These are phyloP conservation scores for Backusella tuberculispora DNA, from an alignment of 192 early-diverging fungal species.

Conservation along the genomic window DNA sequence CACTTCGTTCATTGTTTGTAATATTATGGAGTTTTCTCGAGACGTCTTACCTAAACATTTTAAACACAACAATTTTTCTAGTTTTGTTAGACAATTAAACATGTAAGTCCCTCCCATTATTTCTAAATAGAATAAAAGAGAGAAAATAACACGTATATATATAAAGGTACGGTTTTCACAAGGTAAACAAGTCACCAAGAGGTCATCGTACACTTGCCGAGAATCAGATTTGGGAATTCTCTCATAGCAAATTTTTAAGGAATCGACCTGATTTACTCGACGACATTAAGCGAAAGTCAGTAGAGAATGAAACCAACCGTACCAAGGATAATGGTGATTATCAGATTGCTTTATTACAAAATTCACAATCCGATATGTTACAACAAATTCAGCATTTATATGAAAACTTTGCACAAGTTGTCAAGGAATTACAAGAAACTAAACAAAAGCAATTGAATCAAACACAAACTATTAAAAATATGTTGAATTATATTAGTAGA, in stretches of 20 bases:
- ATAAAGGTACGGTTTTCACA: constrained; percentile 81
- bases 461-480: constrained; percentile 63
- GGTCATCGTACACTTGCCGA: constrained; percentile 82
- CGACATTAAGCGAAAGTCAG: constrained; percentile 91
- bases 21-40: constrained; percentile 85
- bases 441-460: constrained; percentile 69
- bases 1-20: constrained; percentile 89
- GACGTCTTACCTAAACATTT: constrained; percentile 92
- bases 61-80: constrained; percentile 91
- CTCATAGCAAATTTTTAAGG: constrained; percentile 79
- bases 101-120: constrained; percentile 57
- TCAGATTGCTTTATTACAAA: constrained; percentile 76
- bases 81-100: constrained; percentile 87
- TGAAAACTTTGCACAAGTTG: constrained; percentile 70
- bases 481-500: constrained; percentile 63
- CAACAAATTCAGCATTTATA: constrained; percentile 75
- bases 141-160: neutral
- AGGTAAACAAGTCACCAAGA: constrained; percentile 88
- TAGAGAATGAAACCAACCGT: constrained; percentile 76
- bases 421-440: constrained; percentile 72
- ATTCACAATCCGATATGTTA: constrained; percentile 72
- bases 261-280: constrained; percentile 78
- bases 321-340: constrained; percentile 73
- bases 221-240: constrained; percentile 93
- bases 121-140: neutral